Conservation (phyloP, 768 basidiomycete species). For the Suillus decipiens region DNA sequence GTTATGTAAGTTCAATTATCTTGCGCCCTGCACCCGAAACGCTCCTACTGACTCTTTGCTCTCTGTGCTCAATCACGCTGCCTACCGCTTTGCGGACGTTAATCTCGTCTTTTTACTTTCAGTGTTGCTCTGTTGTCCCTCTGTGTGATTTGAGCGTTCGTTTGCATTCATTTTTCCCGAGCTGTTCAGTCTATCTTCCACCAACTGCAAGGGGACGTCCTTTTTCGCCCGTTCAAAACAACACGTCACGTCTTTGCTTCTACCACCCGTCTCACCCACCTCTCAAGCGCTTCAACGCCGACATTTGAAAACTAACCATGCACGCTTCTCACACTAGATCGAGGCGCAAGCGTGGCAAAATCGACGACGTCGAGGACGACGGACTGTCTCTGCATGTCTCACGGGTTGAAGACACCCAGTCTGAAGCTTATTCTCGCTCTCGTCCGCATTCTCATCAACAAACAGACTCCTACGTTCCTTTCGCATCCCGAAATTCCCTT, state of each 20-base stretch:
- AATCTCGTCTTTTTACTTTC: constrained; percentile 22
- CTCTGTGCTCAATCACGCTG: constrained; percentile 18
- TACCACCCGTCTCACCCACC: constrained; percentile 22
- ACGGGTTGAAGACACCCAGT: constrained; percentile 52
- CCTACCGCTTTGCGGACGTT: constrained; percentile 26
- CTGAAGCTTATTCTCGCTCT: constrained; percentile 55
- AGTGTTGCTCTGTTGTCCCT: constrained; percentile 21
- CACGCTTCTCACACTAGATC: constrained; percentile 41
- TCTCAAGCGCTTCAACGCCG: constrained; percentile 21
- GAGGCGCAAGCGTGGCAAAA: constrained; percentile 55
- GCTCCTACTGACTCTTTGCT: constrained; percentile 24
- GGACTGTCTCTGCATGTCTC: constrained; percentile 40
- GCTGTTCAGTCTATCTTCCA: constrained; percentile 23
- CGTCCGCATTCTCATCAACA: constrained; percentile 44
- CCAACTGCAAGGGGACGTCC: constrained; percentile 24
- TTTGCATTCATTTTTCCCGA: constrained; percentile 29
- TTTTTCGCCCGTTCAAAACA: constrained; percentile 30
- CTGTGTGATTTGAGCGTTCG: constrained; percentile 35
- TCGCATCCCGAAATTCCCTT: constrained; percentile 43
- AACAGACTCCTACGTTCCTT: constrained; percentile 48
- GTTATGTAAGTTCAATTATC: constrained; percentile 39
- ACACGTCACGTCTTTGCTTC: constrained; percentile 31
- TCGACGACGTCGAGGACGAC: constrained; percentile 52
- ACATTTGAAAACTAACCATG: constrained; percentile 29
- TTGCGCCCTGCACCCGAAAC: constrained; percentile 23